phyloP scores from a whole-genome alignment of 2,329 filamentous ascomycete species.

The Trichoderma hamatum region DNA sequence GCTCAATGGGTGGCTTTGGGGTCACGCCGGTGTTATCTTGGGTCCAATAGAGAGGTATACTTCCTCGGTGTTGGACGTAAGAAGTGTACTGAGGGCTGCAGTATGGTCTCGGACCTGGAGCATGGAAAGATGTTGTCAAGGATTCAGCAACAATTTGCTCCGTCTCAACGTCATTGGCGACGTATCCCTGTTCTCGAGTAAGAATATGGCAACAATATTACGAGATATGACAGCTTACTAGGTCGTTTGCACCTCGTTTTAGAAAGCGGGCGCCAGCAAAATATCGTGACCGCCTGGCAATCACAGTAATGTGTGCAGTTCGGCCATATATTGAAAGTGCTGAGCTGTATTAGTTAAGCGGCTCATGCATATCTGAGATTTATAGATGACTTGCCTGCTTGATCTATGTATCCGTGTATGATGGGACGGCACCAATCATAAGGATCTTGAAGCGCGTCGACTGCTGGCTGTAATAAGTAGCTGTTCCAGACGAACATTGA shows the following conservation, averaged over 20 bases:
- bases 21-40: slow-evolving; percentile 94
- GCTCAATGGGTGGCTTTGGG: slow-evolving; percentile 92
- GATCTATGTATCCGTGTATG: slow-evolving; percentile 94
- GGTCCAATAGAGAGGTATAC: slow-evolving; percentile 96
- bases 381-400: slow-evolving; percentile 58
- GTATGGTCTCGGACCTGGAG: slow-evolving; percentile 81
- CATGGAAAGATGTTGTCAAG: slow-evolving; percentile 92
- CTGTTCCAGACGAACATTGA: slow-evolving; percentile 99
- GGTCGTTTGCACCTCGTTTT: slow-evolving; percentile 91
- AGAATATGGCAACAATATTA: slow-evolving; percentile 2
- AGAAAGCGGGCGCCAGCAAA: slow-evolving; percentile 94
- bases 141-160: slow-evolving; percentile 98
- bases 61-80: slow-evolving; percentile 94
- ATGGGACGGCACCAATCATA: slow-evolving; percentile 97
- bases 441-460: slow-evolving; percentile 70
- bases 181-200: slow-evolving; percentile 69
- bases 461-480: slow-evolving; percentile 79
- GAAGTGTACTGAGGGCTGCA: slow-evolving; percentile 92
- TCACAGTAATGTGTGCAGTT: slow-evolving; percentile 87
- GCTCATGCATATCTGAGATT: not conserved
- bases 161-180: slow-evolving; percentile 98
- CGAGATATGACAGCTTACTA: slow-evolving; percentile 45
- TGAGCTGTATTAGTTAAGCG: slow-evolving; percentile 26
- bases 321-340: slow-evolving; percentile 84
- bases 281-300: slow-evolving; percentile 86